These are phyloP conservation scores for Bolboschoenoplectus hybrid DNA, from an alignment of 202 grass and related monocot species.

Conservation along the genomic window DNA sequence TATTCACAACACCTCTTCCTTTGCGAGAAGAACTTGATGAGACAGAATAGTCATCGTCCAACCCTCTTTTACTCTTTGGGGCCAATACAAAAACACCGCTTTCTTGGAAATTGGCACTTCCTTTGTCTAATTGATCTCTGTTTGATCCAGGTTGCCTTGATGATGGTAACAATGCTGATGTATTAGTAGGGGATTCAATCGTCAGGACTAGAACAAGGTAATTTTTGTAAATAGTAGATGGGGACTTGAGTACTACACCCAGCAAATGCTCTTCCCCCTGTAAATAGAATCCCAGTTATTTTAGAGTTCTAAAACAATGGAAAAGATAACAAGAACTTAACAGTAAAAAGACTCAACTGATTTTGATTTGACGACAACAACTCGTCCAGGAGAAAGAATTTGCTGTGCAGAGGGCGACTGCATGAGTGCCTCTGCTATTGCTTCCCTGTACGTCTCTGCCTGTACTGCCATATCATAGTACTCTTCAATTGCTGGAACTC, in stretches of 20 bases:
- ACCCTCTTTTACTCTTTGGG: slow-evolving; percentile 90
- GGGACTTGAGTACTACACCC: slow-evolving; percentile 76
- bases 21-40: slow-evolving; percentile 65
- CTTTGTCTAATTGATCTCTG: slow-evolving; percentile 56
- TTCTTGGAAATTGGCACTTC: slow-evolving; percentile 40
- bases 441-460: slow-evolving; percentile 69
- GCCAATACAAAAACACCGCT: slow-evolving; percentile 52
- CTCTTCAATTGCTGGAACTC: slow-evolving; percentile 90
- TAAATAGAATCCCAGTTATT: slow-evolving; percentile 34
- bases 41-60: slow-evolving; percentile 77
- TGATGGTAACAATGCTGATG: slow-evolving; percentile 40
- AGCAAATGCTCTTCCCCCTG: slow-evolving; percentile 96
- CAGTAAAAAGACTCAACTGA: slow-evolving; percentile 51
- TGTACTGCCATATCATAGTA: slow-evolving; percentile 71
- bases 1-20: slow-evolving; percentile 69
- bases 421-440: slow-evolving; percentile 71
- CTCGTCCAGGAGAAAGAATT: slow-evolving; percentile 73
- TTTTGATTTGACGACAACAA: slow-evolving; percentile 87
- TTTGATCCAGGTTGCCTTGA: slow-evolving; percentile 53
- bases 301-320: slow-evolving; percentile 17
- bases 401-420: slow-evolving; percentile 58
- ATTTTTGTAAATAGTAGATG: slow-evolving; percentile 55
- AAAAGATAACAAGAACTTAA: slow-evolving; percentile 31
- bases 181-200: slow-evolving; percentile 61
- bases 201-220: slow-evolving; percentile 80